Base-by-base conservation (phyloP, 2,329 filamentous ascomycete species). In the Aspergillus hortae region DNA sequence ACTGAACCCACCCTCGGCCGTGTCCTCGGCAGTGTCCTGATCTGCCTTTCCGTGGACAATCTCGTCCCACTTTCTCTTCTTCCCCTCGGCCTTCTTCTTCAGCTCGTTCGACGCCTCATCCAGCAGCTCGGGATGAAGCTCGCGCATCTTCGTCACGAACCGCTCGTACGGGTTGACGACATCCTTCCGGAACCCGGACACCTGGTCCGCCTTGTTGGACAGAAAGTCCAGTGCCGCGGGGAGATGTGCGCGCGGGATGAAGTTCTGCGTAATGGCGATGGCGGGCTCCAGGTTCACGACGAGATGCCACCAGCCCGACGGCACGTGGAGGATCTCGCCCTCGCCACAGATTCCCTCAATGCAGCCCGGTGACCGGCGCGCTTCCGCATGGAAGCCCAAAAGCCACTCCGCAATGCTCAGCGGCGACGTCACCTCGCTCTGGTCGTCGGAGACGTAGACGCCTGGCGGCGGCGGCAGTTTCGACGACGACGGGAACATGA, bases 321-420 rank as follows among this genome's bases (percentile, higher is more conserved):
- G 92, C 5, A 97, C 92, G 67, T 96, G 90, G 46, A 97, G 73
- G 14, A 97, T 86, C 70, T 97, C 94, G 2, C 92, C 92, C 40
- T 85, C 83, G 12, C 76, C 73, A 67, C 92, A 97, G 25, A 97
- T 85, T 0, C 90, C 92, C 72, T 97, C 92, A 27, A 88, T 72
- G 63, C 92, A 96, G 10, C 88, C 90, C 0, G 86, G 82, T 2
- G 86, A 84, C 48, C 76, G 78, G 47, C 92, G 83, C 9, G 92
- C 94, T 64, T 92, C 88, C 2, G 81, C 82, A 66, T 97, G 94
- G 70, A 96, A 97, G 25, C 87, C 86, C 12, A 97, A 79, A 6
- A 97, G 80, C 88, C 94, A 97, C 73, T 97, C 92, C n/a, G 92
- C 90, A 61, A 97, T 96, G 72, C 90, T 95, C 10, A 97, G 80